Evolutionary conservation across 306 rosid genomes (phyloP), one percentile per base, ranked within the genome.

Genomic region (Prunus fruticosa): DNA sequence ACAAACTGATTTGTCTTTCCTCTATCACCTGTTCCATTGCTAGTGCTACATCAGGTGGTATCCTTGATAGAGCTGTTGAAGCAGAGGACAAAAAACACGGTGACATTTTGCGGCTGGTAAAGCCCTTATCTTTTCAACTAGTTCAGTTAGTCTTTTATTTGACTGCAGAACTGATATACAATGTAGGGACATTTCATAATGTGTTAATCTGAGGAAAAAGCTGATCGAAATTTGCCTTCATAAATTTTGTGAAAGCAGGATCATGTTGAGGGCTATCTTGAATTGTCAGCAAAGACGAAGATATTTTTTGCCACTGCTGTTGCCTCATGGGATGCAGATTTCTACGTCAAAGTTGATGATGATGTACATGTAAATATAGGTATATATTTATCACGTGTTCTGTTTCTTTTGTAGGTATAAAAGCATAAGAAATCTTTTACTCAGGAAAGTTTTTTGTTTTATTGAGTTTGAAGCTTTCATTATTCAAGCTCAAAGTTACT

Each of bases 321-420:
- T 71, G 64, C 84, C 38, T 72, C 76, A 20, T 87, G 91, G 91
- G 91, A 87, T 64, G 88, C 91, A 18, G 88, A 87, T 71, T 87
- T 87, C 75, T 87, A 84, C 11, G 83, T 87, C 73, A 87, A 87
- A 76, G 91, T 87, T 61, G 91, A 87, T 23, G 91, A 87, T 69
- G 91, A 87, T 64, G 91, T 87, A 25, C 91, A 87, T 71, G 91
- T 87, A 34, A 87, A 87, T 67, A 78, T 87, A 85, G 91, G 91
- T 87, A 80, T 52, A 43, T 41, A 9, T 18, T 38, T 25, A 14
- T 34, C n/a, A n/a, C 16, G 58, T 54, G 22, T 25, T 64, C 13
- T 64, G 72, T 69, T 15, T 22, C 49, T 32, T 52, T 71, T n/a
- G 49, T 52, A 19, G 49, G 74, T 19, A 18, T 69, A 51, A 22